Base-by-base conservation (phyloP, 345 rosid species). In the Citropsis articulata region DNA sequence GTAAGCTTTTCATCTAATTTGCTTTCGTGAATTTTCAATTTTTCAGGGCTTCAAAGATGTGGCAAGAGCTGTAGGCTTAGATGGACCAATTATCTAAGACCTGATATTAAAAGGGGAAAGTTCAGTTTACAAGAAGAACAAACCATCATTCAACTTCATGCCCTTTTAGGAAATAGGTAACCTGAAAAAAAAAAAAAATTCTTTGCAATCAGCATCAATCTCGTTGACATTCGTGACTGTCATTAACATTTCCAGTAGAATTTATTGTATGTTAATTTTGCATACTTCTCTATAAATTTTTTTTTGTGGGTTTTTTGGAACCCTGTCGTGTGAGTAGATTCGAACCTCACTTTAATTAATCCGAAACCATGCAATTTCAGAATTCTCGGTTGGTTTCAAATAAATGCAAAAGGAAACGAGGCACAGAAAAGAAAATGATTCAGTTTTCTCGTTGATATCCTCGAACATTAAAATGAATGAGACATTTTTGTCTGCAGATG, bases 71-170 rank as follows among this genome's bases (percentile, higher is more conserved):
- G 98, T 87, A 87, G 98, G 74, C 94, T 94, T 31, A 85, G 98
- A 87, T 94, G 98, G 98, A 94, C 98, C 64, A 94, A 94, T 79
- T 94, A 94, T 85, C 84, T 94, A 31, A 86, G 98, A 77, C 95
- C 98, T 21, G 98, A 94, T 78, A 94, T 94, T 60, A 94, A 94
- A 83, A 87, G 98, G 87, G 98, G 98, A 61, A 89, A 93, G 73
- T 94, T 94, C 88, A 94, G 91, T 76, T 75, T 85, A 50, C 98
- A 94, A 84, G 98, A 94, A 85, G 98, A 94, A 45, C 95, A 94
- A 81, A 93, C 98, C 79, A 94, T 94, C 80, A 93, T 94, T 77
- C 98, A 94, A 87, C 98, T 94, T 66, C 98, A 94, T 73, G 98
- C 98, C 57, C 97, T 94, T 55, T 86, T 94, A 19, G 98, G 98